phyloP scores from a whole-genome alignment of 169 alveolate genomes.

The Eimeria tenella region DNA sequence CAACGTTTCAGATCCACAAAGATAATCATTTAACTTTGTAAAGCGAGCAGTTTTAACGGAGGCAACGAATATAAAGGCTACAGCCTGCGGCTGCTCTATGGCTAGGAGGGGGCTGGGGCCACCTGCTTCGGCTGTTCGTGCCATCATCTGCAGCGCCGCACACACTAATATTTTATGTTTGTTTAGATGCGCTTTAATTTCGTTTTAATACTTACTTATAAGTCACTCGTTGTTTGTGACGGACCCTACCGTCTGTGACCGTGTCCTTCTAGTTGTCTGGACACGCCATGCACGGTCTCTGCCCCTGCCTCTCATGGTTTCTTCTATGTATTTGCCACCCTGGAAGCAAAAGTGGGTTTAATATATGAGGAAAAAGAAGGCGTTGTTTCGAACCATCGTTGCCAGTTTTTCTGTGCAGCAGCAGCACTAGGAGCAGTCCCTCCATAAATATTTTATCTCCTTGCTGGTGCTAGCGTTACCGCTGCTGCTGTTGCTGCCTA shows the following conservation, averaged over 20 bases:
- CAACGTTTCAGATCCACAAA: too few relatives aligned
- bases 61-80: background rate
- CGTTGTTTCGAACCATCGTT: background rate
- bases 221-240: background rate
- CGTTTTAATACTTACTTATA: background rate
- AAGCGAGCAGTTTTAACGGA: background rate
- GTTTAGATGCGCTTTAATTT: background rate
- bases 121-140: background rate
- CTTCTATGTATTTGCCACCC: too few relatives aligned
- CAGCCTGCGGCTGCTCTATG: background rate
- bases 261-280: background rate
- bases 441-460: background rate
- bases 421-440: background rate
- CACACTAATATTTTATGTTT: background rate
- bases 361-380: background rate
- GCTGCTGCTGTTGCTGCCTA: background rate
- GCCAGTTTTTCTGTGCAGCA: background rate
- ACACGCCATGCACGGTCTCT: background rate
- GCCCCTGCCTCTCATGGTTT: background rate
- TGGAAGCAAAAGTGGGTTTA: too few relatives aligned
- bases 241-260: background rate
- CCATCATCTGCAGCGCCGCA: background rate
- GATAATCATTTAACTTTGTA: too few relatives aligned
- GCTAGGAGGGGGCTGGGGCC: conserved; percentile 34
- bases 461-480: background rate